A percentile compares a stretch with the other conserved stretches of the same genome.
phyloP scores from a whole-genome alignment of 2,329 filamentous ascomycete genomes.

The Tricladium varicosporioides region DNA sequence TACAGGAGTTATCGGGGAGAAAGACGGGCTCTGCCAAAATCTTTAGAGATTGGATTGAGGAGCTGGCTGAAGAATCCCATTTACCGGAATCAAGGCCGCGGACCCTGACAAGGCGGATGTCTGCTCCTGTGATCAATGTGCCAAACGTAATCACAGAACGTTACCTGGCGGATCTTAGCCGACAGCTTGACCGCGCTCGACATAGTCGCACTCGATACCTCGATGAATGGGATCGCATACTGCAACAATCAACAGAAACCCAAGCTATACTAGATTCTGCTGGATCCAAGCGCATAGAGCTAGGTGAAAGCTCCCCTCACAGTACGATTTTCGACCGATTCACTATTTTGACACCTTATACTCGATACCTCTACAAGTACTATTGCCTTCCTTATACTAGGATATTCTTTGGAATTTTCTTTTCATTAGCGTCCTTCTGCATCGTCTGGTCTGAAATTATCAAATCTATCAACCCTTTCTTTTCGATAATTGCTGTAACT shows the following conservation, averaged over 20 bases:
- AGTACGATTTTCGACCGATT: slow-evolving; percentile 52
- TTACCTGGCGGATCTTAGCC: slow-evolving; percentile 86
- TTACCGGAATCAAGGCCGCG: slow-evolving; percentile 60
- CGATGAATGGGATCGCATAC: slow-evolving; percentile 79
- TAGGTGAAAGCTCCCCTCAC: slow-evolving; percentile 58
- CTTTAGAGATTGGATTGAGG: slow-evolving; percentile 94
- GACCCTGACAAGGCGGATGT: slow-evolving; percentile 39
- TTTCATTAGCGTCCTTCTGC: slow-evolving; percentile 73
- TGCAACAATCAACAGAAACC: slow-evolving; percentile 70
- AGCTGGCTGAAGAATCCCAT: slow-evolving; percentile 75
- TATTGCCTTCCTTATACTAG: slow-evolving; percentile 69
- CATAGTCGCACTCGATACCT: slow-evolving; percentile 82
- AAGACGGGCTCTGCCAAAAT: slow-evolving; percentile 75
- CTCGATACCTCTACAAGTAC: slow-evolving; percentile 75
- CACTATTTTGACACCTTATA: slow-evolving; percentile 72
- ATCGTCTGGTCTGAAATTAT: slow-evolving; percentile 94
- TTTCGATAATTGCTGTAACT: slow-evolving; percentile 67
- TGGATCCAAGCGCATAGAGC: slow-evolving; percentile 76
- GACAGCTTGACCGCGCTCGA: slow-evolving; percentile 75
- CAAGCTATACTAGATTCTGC: slow-evolving; percentile 84
- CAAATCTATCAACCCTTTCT: slow-evolving; percentile 72
- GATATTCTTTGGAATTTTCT: slow-evolving; percentile 61
- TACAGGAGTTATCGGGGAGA: slow-evolving; percentile 73
- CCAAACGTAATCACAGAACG: slow-evolving; percentile 88
- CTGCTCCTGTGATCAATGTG: slow-evolving; percentile 47